A percentile compares a stretch with the other conserved stretches of the same genome.
phyloP scores from a whole-genome alignment of 345 rosid species.

The Euphorbia lathyris region DNA sequence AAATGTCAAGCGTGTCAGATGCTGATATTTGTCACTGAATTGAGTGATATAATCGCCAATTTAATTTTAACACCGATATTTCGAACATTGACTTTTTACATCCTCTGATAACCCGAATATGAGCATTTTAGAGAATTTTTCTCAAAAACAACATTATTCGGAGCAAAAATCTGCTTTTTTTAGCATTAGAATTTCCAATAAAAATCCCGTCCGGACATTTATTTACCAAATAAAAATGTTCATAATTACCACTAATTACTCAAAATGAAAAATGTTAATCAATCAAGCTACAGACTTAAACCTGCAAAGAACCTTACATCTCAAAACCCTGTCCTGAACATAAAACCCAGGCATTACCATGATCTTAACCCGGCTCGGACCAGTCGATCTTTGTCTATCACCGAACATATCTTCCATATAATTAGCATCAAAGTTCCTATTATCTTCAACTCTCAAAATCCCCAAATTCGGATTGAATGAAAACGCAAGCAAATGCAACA shows the following conservation, averaged over 20 bases:
- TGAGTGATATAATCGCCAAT: too few relatives aligned
- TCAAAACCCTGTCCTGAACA: conserved; percentile 69
- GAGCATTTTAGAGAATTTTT: too few relatives aligned
- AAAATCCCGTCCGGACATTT: too few relatives aligned
- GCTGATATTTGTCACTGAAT: too few relatives aligned
- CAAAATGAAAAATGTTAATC: background rate
- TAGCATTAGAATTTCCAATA: too few relatives aligned
- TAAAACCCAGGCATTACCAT: conserved; percentile 97
- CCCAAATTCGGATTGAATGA: conserved; percentile 73
- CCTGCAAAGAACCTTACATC: conserved; percentile 91
- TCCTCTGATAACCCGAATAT: too few relatives aligned
- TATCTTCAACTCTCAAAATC: conserved; percentile 80
- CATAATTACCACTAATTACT: background rate
- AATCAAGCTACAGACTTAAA: conserved; percentile 47
- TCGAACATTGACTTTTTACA: too few relatives aligned
- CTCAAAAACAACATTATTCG: too few relatives aligned
- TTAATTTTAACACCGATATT: too few relatives aligned
- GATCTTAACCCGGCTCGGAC: conserved; percentile 60
- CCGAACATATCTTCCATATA: conserved; percentile 83
- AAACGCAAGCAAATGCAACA: conserved; percentile 92
- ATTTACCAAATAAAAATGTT: too few relatives aligned
- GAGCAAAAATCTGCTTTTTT: too few relatives aligned
- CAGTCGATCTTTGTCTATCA: conserved; percentile 54
- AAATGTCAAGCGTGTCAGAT: too few relatives aligned
- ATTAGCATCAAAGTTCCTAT: conserved; percentile 58